phyloP scores from a whole-genome alignment of 225 moss, liverwort and hornwort genomes.

The Bryum argenteum region DNA sequence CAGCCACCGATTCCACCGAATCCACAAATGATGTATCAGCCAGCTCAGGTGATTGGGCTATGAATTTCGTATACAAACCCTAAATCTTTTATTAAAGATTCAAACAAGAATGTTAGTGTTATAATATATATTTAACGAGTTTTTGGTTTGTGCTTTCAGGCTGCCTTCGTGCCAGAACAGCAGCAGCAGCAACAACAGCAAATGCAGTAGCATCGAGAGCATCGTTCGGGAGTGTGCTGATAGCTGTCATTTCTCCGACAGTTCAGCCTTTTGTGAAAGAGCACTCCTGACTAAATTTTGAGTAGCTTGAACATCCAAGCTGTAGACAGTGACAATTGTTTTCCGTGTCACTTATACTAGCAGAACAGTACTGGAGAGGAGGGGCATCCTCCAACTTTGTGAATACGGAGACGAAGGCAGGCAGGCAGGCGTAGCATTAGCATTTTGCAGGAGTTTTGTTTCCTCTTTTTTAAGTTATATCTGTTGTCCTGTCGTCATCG shows the following conservation, averaged over 20 bases:
- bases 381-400: conserved; percentile 34
- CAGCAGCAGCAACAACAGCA: conserved; percentile 58
- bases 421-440: conserved; percentile 38
- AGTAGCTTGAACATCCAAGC: conserved; percentile 42
- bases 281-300: conserved; percentile 47
- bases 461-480: conserved; percentile 9
- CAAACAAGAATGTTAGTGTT: background rate
- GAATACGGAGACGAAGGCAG: conserved; percentile 49
- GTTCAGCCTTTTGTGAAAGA: conserved; percentile 26
- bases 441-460: conserved; percentile 33
- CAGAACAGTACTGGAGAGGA: conserved; percentile 21
- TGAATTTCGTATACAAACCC: background rate
- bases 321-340: conserved; percentile 30
- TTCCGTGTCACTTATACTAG: conserved; percentile 27
- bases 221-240: conserved; percentile 35
- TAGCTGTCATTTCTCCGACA: conserved; percentile 33
- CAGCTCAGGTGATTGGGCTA: conserved; percentile 63
- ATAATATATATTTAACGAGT: background rate
- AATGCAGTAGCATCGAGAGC: conserved; percentile 50
- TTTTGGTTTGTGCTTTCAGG: conserved; percentile 25
- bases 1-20: conserved; percentile 67
- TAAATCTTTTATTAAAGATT: background rate
- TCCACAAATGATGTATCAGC: conserved; percentile 85
- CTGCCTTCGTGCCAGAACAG: conserved; percentile 53
- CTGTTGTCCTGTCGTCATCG: conserved; percentile 31